Percentiles rank a stretch among this genome's conserved stretches.
Conservation (phyloP, 2,329 filamentous ascomycete species). For the Davidsoniella virescens region DNA sequence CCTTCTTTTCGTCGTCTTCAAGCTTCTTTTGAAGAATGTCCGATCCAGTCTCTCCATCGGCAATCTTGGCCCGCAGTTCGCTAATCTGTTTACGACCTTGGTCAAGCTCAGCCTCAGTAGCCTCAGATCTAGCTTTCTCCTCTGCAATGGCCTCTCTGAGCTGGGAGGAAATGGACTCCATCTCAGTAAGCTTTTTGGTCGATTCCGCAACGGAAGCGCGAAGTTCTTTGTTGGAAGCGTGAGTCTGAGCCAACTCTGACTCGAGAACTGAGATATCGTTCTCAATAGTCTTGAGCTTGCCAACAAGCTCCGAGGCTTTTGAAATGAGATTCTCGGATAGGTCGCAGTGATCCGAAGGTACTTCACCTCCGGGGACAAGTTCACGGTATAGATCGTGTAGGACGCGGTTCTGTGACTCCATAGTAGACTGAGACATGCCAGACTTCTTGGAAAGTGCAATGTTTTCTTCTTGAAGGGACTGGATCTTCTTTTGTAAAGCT, state of each 20-base stretch:
- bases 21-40: constrained; percentile 61
- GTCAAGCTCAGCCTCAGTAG: constrained; percentile 39
- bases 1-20: constrained; percentile 57
- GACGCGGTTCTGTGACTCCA: constrained; percentile 34
- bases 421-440: constrained; percentile 32
- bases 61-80: constrained; percentile 52
- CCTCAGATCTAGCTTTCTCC: constrained; percentile 36
- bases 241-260: constrained; percentile 45
- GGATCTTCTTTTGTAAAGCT: constrained; percentile 39
- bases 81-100: constrained; percentile 55
- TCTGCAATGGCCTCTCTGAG: constrained; percentile 37
- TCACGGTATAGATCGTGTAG: constrained; percentile 44
- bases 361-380: constrained; percentile 34
- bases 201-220: constrained; percentile 36
- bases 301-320: constrained; percentile 39
- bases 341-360: constrained; percentile 39
- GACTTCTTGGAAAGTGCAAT: constrained; percentile 35
- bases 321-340: constrained; percentile 44
- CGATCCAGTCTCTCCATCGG: constrained; percentile 70
- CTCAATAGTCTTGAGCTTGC: constrained; percentile 43
- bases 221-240: constrained; percentile 36
- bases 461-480: constrained; percentile 36
- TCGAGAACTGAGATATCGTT: constrained; percentile 42
- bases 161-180: constrained; percentile 34
- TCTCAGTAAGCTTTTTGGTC: constrained; percentile 28